Percentiles rank a stretch among this genome's conserved stretches.
These are phyloP conservation scores for Dioscorea zingiberensis DNA, from an alignment of 106 monocot species.

Conservation along the genomic window DNA sequence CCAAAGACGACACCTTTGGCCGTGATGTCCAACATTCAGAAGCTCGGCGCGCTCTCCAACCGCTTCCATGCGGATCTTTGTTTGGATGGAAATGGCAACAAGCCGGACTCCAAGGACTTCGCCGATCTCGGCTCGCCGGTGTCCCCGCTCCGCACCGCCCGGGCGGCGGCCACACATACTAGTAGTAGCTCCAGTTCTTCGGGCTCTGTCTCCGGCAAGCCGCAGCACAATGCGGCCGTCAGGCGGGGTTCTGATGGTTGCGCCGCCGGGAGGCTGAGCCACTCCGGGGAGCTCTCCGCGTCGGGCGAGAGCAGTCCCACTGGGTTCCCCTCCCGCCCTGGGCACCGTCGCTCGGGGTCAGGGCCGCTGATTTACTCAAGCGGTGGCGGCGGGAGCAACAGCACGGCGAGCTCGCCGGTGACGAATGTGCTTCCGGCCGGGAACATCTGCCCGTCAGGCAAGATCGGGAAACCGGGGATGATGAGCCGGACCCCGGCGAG, in stretches of 20 bases:
- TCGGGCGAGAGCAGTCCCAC: conserved; percentile 30
- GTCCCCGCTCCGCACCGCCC: conserved; percentile 34
- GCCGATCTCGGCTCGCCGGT: conserved; percentile 50
- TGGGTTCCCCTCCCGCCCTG: conserved; percentile 11
- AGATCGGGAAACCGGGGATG: conserved; percentile 38
- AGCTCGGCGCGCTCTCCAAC: conserved; percentile 7
- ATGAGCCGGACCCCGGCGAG: conserved; percentile 20
- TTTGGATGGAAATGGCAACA: conserved; percentile 33
- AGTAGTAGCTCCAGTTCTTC: conserved; percentile 39
- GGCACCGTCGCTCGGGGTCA: conserved; percentile 56
- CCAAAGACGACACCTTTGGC: neutral
- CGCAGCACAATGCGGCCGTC: conserved; percentile 12
- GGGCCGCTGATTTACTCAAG: conserved; percentile 51
- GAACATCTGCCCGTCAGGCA: conserved; percentile 83
- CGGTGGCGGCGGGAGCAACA: conserved; percentile 8
- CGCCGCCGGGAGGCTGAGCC: conserved; percentile 22
- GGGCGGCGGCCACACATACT: neutral
- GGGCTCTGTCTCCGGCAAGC: conserved; percentile 29
- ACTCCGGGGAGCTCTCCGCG: conserved; percentile 65
- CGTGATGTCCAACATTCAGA: conserved; percentile 18
- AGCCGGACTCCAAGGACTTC: conserved; percentile 56
- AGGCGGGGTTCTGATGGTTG: conserved; percentile 9
- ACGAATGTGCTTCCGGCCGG: conserved; percentile 65
- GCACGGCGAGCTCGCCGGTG: conserved; percentile 41
- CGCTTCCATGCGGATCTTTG: conserved; percentile 24